These are phyloP conservation scores for Lepiota subincarnata DNA, from an alignment of 768 basidiomycete genomes.

Conservation along the genomic window DNA sequence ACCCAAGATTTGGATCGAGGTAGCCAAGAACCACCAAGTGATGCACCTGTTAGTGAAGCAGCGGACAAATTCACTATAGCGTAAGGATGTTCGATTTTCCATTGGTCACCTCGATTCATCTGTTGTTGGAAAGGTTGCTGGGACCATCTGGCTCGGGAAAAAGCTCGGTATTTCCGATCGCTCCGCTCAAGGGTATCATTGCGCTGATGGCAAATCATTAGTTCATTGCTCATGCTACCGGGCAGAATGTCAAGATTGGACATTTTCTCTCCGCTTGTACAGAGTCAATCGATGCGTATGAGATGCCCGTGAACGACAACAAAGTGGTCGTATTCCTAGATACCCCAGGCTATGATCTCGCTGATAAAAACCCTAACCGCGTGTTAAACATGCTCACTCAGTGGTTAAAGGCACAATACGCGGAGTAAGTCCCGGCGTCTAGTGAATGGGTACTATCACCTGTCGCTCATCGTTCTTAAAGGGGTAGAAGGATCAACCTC, in stretches of 20 bases:
- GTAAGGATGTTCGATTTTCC: neutral
- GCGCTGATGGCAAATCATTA: neutral
- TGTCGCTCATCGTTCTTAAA: neutral
- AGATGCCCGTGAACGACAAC: neutral
- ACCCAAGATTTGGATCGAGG: neutral
- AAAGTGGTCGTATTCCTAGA: slow-evolving; percentile 4
- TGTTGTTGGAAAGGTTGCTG: neutral
- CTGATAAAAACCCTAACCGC: slow-evolving; percentile 10
- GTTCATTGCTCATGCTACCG: slow-evolving; percentile 12
- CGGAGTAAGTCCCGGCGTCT: neutral
- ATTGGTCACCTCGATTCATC: neutral
- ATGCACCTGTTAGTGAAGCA: neutral
- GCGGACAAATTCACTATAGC: slow-evolving; percentile 7
- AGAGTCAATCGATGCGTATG: slow-evolving; percentile 2
- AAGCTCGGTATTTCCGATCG: neutral
- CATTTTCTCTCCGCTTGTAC: slow-evolving; percentile 9
- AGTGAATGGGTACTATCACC: neutral
- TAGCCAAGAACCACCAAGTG: neutral
- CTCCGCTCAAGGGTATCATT: neutral
- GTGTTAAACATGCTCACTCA: slow-evolving; percentile 11
- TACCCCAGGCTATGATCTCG: slow-evolving; percentile 12
- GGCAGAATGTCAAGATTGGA: slow-evolving; percentile 10
- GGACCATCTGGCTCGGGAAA: slow-evolving; percentile 8
- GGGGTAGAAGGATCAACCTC: slow-evolving; percentile 1
- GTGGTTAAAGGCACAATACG: slow-evolving; percentile 7